A percentile compares a stretch with the other conserved stretches of the same genome.
phyloP scores from a whole-genome alignment of 2,329 filamentous ascomycete species.

The Monascus ruber region DNA sequence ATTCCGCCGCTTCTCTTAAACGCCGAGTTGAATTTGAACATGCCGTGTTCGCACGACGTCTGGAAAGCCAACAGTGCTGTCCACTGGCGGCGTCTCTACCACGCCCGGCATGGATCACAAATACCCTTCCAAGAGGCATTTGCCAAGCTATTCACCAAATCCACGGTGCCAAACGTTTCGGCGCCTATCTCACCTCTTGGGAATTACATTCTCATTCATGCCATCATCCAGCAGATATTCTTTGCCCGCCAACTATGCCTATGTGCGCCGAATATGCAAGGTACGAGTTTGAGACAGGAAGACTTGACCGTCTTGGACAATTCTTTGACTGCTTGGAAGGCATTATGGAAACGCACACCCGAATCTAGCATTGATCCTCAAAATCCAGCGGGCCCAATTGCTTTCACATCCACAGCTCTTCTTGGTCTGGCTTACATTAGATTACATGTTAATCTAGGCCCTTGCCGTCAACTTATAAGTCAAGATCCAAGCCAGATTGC shows the following conservation, averaged over 20 bases:
- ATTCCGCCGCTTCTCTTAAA: slow-evolving; percentile 48
- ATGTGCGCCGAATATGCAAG: slow-evolving; percentile 31
- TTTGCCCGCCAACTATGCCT: slow-evolving; percentile 39
- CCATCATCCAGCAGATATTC: slow-evolving; percentile 44
- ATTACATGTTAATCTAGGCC: slow-evolving; percentile 37
- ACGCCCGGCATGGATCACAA: slow-evolving; percentile 21
- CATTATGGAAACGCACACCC: slow-evolving; percentile 41
- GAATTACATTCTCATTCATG: slow-evolving; percentile 45
- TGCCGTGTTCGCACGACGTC: slow-evolving; percentile 44
- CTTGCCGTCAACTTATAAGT: slow-evolving; percentile 36
- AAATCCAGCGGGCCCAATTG: slow-evolving; percentile 42
- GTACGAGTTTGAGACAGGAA: slow-evolving; percentile 33
- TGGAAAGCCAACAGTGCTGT: slow-evolving; percentile 43
- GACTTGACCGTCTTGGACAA: slow-evolving; percentile 35
- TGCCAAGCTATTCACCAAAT: slow-evolving; percentile 32
- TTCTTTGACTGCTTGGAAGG: slow-evolving; percentile 41
- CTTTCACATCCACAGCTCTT: slow-evolving; percentile 41
- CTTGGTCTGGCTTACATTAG: slow-evolving; percentile 38
- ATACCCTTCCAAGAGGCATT: slow-evolving; percentile 36
- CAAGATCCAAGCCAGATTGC: slow-evolving; percentile 38
- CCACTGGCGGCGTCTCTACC: slow-evolving; percentile 37
- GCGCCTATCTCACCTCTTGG: slow-evolving; percentile 38
- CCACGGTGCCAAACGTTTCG: slow-evolving; percentile 21
- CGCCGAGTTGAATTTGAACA: slow-evolving; percentile 41
- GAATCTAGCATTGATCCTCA: slow-evolving; percentile 45